Percentiles rank a stretch among this genome's conserved stretches.
These are phyloP conservation scores for Warburgia ugandensis DNA, from an alignment of 164 flowering plant species.

Conservation along the genomic window DNA sequence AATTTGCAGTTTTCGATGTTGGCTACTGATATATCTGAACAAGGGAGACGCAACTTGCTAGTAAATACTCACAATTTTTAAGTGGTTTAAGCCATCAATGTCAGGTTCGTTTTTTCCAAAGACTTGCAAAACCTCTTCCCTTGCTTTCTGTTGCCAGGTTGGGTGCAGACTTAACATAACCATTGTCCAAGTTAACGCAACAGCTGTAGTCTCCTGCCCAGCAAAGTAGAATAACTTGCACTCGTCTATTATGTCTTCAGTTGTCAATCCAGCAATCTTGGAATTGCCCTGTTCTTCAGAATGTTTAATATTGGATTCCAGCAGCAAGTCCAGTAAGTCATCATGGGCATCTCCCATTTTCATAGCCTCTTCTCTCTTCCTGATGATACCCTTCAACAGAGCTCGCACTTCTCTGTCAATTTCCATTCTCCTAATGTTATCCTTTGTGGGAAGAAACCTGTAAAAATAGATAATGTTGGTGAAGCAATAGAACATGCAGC, in stretches of 20 bases:
- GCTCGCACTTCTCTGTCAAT: conserved; percentile 2
- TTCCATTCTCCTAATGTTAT: conserved; percentile 6
- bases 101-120: conserved; percentile 8
- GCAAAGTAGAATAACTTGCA: conserved; percentile 13
- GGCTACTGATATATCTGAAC: too few species aligned
- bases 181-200: conserved; percentile 7
- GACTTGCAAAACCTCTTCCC: conserved; percentile 11
- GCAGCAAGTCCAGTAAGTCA: conserved; percentile 10
- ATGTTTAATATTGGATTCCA: conserved; percentile 6
- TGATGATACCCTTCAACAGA: conserved; percentile 3
- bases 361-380: conserved; percentile 9
- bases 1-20: too few species aligned
- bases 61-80: conserved; percentile 40
- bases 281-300: conserved; percentile 3
- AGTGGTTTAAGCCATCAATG: conserved; percentile 7
- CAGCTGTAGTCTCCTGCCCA: conserved; percentile 9
- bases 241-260: conserved; percentile 5
- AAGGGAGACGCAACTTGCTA: too few species aligned
- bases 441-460: conserved; percentile 8
- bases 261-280: not conserved
- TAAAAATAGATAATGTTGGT: too few species aligned
- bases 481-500: too few species aligned
- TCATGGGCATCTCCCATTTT: conserved; percentile 5
- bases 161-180: conserved; percentile 1
- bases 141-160: conserved; percentile 9